Base-by-base conservation (phyloP, 345 rosid species). In the Euclidium syriacum region DNA sequence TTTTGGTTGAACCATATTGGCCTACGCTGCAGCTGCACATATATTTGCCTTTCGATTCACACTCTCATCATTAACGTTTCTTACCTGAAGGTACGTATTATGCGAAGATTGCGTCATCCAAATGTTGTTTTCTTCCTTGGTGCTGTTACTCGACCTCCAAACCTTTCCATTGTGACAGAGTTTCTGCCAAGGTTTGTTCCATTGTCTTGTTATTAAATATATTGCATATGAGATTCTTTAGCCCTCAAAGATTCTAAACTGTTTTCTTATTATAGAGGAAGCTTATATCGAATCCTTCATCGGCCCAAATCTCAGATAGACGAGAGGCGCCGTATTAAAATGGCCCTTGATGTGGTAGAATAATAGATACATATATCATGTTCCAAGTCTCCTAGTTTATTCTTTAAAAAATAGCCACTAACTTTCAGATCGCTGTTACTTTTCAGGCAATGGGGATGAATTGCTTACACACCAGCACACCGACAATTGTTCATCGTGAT, bases 281-380 rank as follows among this genome's bases (percentile, higher is more conserved):
- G 99, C 80, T 82, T 95, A 71, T 95, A 78, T 64, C 82, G 90
- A 55, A 90, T 95, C 65, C 80, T 95, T 61, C 98, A 88, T 74
- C 98, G 96, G 33, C 95, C 96, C 65, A 86, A 90, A 6, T 78
- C 88, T 75, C 96, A 90, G 65, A 80, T 90, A 59, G 96, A 95
- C 52, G 99, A 95, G 78, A 80, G 79, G 71, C 91, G 85, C 7
- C 81, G 99, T 73, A 90, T 95, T 64, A 95, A 86, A 75, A 95
- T 95, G 99, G 96, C 99, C 47, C 96, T 95, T 53, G 99, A 95
- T 73, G 99, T 95, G 97, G 99, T 95, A 86, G 54, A 72, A 23
- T 34, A 68, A 57, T 47, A 53, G 20, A 54, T 67, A 52, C 52
- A 32, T 53, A 40, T 38, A 48, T 46, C 25, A 35, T 47, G 8